phyloP scores from a whole-genome alignment of 805 yeast genomes.

The Nadsonia fulvescens region DNA sequence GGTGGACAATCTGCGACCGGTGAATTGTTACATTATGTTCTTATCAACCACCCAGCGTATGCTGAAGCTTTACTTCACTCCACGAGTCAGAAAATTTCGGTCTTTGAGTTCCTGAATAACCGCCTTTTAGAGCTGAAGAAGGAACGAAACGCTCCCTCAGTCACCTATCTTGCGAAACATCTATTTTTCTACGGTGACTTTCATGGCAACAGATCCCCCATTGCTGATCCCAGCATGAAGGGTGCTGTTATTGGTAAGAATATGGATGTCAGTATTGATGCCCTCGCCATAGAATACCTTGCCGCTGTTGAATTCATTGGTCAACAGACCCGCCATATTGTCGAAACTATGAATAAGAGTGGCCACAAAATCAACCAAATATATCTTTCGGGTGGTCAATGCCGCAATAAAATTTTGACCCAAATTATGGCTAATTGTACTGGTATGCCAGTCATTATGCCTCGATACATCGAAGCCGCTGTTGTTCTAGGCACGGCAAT shows the following conservation, averaged over 20 bases:
- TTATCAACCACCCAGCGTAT: constrained; percentile 79
- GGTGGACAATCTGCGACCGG: constrained; percentile 99
- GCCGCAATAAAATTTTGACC: constrained; percentile 80
- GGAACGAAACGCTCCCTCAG: constrained; percentile 43
- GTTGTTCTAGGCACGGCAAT: constrained; percentile 93
- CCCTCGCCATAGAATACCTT: constrained; percentile 67
- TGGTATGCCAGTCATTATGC: constrained; percentile 78
- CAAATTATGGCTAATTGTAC: constrained; percentile 84
- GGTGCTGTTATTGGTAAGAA: constrained; percentile 85
- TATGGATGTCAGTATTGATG: constrained; percentile 75
- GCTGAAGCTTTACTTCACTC: constrained; percentile 50
- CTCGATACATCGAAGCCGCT: constrained; percentile 89
- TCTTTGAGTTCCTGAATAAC: constrained; percentile 69
- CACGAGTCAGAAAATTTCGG: constrained; percentile 41
- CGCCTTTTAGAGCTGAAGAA: constrained; percentile 48
- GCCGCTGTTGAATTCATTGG: constrained; percentile 97
- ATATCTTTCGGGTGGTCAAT: constrained; percentile 92
- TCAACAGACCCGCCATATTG: constrained; percentile 90
- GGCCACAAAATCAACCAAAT: constrained; percentile 67
- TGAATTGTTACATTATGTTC: constrained; percentile 73
- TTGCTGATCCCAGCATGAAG: constrained; percentile 86
- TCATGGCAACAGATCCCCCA: constrained; percentile 95
- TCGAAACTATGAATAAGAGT: constrained; percentile 60
- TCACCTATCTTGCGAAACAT: constrained; percentile 66
- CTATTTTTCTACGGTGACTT: constrained; percentile 88